phyloP scores from a whole-genome alignment of 495 filamentous ascomycete species.

The Penicillium waksmanii region DNA sequence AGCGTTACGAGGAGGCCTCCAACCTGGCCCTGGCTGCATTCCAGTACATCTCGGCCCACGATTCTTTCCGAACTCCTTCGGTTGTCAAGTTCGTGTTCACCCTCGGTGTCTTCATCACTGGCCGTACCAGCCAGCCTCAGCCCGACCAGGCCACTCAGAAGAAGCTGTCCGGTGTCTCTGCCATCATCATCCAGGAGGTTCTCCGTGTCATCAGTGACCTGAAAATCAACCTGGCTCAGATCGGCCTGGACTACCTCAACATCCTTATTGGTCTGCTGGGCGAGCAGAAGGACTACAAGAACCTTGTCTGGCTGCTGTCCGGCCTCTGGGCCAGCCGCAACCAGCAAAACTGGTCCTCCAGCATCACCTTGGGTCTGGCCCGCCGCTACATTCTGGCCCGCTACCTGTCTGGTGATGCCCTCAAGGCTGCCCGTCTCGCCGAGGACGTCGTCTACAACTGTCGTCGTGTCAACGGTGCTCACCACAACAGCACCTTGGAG shows the following conservation, averaged over 20 bases:
- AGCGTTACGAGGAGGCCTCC: slow-evolving; percentile 31
- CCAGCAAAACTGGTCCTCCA: slow-evolving; percentile 25
- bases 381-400: slow-evolving; percentile 43
- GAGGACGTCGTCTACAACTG: slow-evolving; percentile 50
- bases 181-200: slow-evolving; percentile 29
- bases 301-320: slow-evolving; percentile 39
- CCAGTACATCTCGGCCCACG: slow-evolving; percentile 35
- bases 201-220: slow-evolving; percentile 30
- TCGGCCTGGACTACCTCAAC: slow-evolving; percentile 37
- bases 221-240: slow-evolving; percentile 34
- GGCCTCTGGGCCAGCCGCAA: slow-evolving; percentile 42
- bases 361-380: slow-evolving; percentile 39
- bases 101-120: slow-evolving; percentile 32
- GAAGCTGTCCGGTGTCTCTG: slow-evolving; percentile 28
- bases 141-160: slow-evolving; percentile 23
- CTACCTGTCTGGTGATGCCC: slow-evolving; percentile 36
- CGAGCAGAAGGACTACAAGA: slow-evolving; percentile 43
- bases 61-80: slow-evolving; percentile 26
- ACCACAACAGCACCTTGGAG: slow-evolving; percentile 39
- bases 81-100: slow-evolving; percentile 38
- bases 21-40: slow-evolving; percentile 39
- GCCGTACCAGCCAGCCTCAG: slow-evolving; percentile 22
- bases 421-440: slow-evolving; percentile 39
- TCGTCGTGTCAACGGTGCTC: slow-evolving; percentile 41
- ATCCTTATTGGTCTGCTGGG: slow-evolving; percentile 39